Base-by-base conservation (phyloP, 768 basidiomycete species). In the Royoungia palumana region DNA sequence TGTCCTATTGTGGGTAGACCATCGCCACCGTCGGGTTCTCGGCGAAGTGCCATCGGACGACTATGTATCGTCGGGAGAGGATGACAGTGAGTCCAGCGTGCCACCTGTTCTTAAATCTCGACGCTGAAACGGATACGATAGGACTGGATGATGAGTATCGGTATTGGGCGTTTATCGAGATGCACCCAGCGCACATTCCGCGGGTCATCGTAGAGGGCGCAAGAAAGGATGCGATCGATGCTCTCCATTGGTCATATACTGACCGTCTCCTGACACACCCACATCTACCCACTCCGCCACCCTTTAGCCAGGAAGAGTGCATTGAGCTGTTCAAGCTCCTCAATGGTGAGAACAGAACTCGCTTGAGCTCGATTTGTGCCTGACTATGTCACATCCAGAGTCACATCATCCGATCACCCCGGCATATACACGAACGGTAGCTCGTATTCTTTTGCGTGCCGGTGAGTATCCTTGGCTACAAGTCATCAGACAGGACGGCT, bases 101-200 rank as follows among this genome's bases (percentile, higher is more conserved):
- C 8, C 7, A 4, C 4, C n/a, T 27, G 10, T 32, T 13, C 20
- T 7, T 11, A 35, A 3, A 11, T 19, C 16, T 43, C 14, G 22
- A 21, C 35, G 7, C 44, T 52, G 14, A 55, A 42, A 14, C 4
- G 14, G 13, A 30, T n/a, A 16, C 12, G 20, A 45, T 53, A 90
- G 89, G 79, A 39, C 70, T 88, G 19, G 87, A 90, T 47, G 75
- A 82, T 58, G 86, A 89, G 60, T 88, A 85, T 56, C 74, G 85
- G 46, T 92, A 89, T 60, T 92, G 90, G 90, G 71, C 80, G 6
- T 92, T 83, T 60, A 76, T 92, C 68, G 85, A 89, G 64, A 69
- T 77, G 28, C 88, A 91, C 56, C 89, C 89, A 0, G 86, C 85
- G 0, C 89, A 92, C 62, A 70, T 74, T 8, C 60, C 75, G 0